phyloP scores from a whole-genome alignment of 345 rosid species.

The Clausena lansium region DNA sequence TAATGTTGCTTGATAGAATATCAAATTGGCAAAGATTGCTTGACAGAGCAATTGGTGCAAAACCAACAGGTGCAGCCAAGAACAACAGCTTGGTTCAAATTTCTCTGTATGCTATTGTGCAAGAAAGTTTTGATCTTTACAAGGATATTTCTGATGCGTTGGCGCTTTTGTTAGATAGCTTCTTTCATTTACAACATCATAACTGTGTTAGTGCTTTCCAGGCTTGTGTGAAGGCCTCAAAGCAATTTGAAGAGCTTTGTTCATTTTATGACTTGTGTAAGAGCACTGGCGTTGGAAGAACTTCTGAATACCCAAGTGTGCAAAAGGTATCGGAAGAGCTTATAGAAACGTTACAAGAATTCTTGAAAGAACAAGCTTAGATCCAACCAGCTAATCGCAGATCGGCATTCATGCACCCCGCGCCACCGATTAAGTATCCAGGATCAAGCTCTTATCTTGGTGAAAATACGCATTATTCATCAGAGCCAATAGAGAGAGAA shows the following conservation, averaged over 20 bases:
- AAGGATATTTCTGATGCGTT: slow-evolving; percentile 68
- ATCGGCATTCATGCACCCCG: slow-evolving; percentile 25
- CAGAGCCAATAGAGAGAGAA: slow-evolving; percentile 23
- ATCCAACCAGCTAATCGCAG: slow-evolving; percentile 30
- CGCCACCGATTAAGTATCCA: slow-evolving; percentile 13
- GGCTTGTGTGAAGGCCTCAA: slow-evolving; percentile 56
- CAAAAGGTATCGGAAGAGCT: slow-evolving; percentile 74
- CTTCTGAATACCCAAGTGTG: slow-evolving; percentile 77
- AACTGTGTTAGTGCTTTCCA: slow-evolving; percentile 63
- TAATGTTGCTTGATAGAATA: slow-evolving; percentile 54
- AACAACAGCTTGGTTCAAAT: slow-evolving; percentile 46
- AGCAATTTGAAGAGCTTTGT: slow-evolving; percentile 66
- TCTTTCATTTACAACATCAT: slow-evolving; percentile 65
- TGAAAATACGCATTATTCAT: slow-evolving; percentile 27
- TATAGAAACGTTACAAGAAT: slow-evolving; percentile 69
- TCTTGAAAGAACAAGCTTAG: slow-evolving; percentile 71
- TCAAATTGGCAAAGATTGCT: slow-evolving; percentile 69
- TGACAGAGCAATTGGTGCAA: slow-evolving; percentile 60
- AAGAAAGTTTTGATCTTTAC: slow-evolving; percentile 82
- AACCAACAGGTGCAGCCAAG: slow-evolving; percentile 64
- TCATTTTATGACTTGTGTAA: slow-evolving; percentile 58
- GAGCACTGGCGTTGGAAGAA: slow-evolving; percentile 54
- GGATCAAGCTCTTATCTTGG: slow-evolving; percentile 17
- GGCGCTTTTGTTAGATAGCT: slow-evolving; percentile 57
- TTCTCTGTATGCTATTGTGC: slow-evolving; percentile 49